phyloP scores from a whole-genome alignment of 2,329 filamentous ascomycete genomes.

The Fusarium pseudograminearum region DNA sequence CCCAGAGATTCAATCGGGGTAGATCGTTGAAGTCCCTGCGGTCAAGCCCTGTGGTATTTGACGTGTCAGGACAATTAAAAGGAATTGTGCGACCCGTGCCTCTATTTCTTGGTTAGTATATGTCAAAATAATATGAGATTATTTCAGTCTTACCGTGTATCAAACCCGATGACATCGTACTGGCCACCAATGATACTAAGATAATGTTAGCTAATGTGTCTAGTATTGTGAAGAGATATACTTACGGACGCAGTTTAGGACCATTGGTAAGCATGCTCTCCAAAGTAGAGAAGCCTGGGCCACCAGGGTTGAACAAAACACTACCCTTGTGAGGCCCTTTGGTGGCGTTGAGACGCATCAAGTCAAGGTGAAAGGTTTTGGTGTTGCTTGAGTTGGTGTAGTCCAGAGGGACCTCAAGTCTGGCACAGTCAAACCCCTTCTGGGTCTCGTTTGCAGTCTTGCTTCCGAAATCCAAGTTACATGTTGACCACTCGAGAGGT shows the following conservation, averaged over 20 bases:
- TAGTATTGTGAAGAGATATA: fast-evolving
- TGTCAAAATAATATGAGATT: fast-evolving
- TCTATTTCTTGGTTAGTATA: background rate
- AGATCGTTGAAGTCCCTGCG: conserved; percentile 10
- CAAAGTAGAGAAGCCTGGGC: conserved; percentile 47
- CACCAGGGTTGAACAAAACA: conserved; percentile 57
- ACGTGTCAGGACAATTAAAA: background rate
- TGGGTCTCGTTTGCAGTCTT: background rate
- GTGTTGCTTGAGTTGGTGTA: conserved; percentile 49
- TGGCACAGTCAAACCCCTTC: conserved; percentile 48
- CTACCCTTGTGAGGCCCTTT: conserved; percentile 51
- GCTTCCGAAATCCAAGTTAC: conserved; percentile 14
- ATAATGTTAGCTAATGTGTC: background rate
- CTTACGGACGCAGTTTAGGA: background rate
- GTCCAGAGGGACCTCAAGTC: conserved; percentile 56
- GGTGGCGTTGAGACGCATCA: conserved; percentile 50
- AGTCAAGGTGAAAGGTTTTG: conserved; percentile 49
- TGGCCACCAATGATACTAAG: conserved; percentile 31
- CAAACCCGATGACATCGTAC: conserved; percentile 25
- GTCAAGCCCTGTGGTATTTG: background rate
- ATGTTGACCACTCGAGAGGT: conserved; percentile 13
- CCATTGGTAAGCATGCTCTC: background rate
- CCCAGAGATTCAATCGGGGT: background rate
- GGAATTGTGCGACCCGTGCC: conserved; percentile 18
- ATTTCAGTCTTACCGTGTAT: conserved; percentile 4